Conservation (phyloP, 345 rosid species). For the Mangifera indica region DNA sequence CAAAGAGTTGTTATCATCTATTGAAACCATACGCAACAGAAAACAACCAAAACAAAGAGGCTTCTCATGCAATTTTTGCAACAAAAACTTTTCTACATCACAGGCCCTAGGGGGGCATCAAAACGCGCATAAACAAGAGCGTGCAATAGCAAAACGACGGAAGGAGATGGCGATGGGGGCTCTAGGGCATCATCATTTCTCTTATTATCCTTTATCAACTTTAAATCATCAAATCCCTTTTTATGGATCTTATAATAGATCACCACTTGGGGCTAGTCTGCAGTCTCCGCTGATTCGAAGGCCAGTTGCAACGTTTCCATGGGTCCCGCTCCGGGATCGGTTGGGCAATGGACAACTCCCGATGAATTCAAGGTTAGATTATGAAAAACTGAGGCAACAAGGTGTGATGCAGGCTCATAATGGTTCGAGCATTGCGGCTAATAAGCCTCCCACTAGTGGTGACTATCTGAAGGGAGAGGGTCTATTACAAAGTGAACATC, state of each 20-base stretch:
- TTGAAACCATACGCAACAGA: not conserved
- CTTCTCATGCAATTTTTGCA: slow-evolving; percentile 43
- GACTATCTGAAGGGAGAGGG: slow-evolving; percentile 1
- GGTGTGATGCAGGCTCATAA: slow-evolving; percentile 13
- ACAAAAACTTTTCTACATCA: slow-evolving; percentile 39
- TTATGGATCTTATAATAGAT: slow-evolving; percentile 23
- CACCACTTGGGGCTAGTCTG: slow-evolving; percentile 17
- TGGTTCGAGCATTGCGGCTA: not conserved
- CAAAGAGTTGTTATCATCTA: not conserved
- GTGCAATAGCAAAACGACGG: slow-evolving; percentile 33
- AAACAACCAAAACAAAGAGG: slow-evolving; percentile 18
- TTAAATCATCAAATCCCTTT: slow-evolving; percentile 2
- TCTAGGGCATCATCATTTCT: slow-evolving; percentile 11
- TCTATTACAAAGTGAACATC: not conserved
- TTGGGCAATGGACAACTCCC: slow-evolving; percentile 11
- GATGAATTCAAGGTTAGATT: slow-evolving; percentile 14
- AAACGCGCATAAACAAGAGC: slow-evolving; percentile 51
- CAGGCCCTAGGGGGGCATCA: slow-evolving; percentile 55
- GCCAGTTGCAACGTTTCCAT: slow-evolving; percentile 19
- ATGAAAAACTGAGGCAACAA: not conserved
- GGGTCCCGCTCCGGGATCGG: slow-evolving; percentile 18
- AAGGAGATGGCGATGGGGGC: slow-evolving; percentile 26
- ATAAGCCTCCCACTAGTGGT: not conserved
- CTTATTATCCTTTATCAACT: slow-evolving; percentile 18
- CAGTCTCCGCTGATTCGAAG: slow-evolving; percentile 18